These are phyloP conservation scores for Aegle marmelos DNA, from an alignment of 345 rosid species.

Conservation along the genomic window DNA sequence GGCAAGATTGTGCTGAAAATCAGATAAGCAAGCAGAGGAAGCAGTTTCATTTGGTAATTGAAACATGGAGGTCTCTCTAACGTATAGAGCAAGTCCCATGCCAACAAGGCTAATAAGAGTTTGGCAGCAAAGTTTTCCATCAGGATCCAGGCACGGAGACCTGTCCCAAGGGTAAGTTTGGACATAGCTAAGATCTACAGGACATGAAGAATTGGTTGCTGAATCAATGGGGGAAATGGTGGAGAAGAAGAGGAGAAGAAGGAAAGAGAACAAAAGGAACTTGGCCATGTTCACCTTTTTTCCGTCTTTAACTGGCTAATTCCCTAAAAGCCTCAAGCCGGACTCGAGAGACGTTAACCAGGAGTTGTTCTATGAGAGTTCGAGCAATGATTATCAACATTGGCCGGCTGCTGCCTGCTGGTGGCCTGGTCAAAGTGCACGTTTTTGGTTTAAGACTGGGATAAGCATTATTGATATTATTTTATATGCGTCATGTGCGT, in stretches of 20 bases:
- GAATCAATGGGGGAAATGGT: slow-evolving; percentile 7
- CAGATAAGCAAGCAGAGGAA: slow-evolving; percentile 42
- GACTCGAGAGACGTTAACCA: not conserved
- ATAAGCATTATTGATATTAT: no score
- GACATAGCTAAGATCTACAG: slow-evolving; percentile 51
- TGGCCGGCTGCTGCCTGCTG: slow-evolving; percentile 26
- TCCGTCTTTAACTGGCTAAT: not conserved
- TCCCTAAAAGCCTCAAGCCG: not conserved
- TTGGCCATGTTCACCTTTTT: slow-evolving; percentile 13
- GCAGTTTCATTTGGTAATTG: slow-evolving; percentile 29
- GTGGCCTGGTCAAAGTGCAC: slow-evolving; percentile 12
- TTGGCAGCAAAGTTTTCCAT: slow-evolving; percentile 38
- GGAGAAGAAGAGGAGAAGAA: slow-evolving; percentile 19
- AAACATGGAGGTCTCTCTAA: slow-evolving; percentile 45
- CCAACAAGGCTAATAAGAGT: slow-evolving; percentile 54
- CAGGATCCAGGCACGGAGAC: slow-evolving; percentile 29
- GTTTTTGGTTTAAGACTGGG: not conserved
- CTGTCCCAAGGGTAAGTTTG: slow-evolving; percentile 55
- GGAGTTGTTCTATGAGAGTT: not conserved
- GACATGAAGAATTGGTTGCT: slow-evolving; percentile 37
- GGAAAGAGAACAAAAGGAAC: not conserved
- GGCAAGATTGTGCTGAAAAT: slow-evolving; percentile 31
- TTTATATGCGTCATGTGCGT: no score
- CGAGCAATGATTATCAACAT: not conserved
- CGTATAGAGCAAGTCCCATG: slow-evolving; percentile 46